A percentile compares a stretch with the other conserved stretches of the same genome.
Conservation (phyloP, 345 rosid species). For the Boechera divaricarpa region DNA sequence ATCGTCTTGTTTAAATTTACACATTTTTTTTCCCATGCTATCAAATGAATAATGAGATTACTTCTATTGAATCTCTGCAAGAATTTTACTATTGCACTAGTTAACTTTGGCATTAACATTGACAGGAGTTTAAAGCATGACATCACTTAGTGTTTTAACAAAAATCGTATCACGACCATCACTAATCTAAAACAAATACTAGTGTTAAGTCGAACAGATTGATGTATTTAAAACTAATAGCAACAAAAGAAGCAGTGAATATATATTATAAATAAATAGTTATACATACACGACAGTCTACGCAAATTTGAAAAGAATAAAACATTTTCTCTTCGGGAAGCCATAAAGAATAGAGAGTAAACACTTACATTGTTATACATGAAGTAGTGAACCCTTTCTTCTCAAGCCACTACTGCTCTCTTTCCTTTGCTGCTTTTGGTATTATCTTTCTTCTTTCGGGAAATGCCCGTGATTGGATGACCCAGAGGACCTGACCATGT, state of each 20-base stretch:
- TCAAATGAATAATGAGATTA: too few relatives aligned
- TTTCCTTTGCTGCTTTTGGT: constrained; percentile 46
- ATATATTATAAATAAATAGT: constrained; percentile 31
- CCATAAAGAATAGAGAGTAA: constrained; percentile 36
- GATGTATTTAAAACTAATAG: background rate
- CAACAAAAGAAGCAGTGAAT: constrained; percentile 16
- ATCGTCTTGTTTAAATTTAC: too few relatives aligned
- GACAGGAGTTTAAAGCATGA: too few relatives aligned
- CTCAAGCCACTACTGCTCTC: constrained; percentile 42
- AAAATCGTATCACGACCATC: background rate
- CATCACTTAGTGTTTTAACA: background rate
- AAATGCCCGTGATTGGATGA: constrained; percentile 45
- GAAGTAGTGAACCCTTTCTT: constrained; percentile 23
- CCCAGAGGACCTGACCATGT: constrained; percentile 98
- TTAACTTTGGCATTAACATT: too few relatives aligned
- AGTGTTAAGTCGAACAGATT: constrained; percentile 5
- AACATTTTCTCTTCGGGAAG: constrained; percentile 31
- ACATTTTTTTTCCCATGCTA: too few relatives aligned
- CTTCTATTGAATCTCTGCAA: too few relatives aligned
- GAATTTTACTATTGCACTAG: too few relatives aligned
- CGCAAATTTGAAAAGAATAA: constrained; percentile 43
- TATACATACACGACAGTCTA: constrained; percentile 42
- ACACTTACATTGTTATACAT: constrained; percentile 40
- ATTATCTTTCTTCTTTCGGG: constrained; percentile 43
- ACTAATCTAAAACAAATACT: constrained; percentile 3